These are phyloP conservation scores for Trichoderma sp. DNA, from an alignment of 2,329 filamentous ascomycete species.

Conservation along the genomic window DNA sequence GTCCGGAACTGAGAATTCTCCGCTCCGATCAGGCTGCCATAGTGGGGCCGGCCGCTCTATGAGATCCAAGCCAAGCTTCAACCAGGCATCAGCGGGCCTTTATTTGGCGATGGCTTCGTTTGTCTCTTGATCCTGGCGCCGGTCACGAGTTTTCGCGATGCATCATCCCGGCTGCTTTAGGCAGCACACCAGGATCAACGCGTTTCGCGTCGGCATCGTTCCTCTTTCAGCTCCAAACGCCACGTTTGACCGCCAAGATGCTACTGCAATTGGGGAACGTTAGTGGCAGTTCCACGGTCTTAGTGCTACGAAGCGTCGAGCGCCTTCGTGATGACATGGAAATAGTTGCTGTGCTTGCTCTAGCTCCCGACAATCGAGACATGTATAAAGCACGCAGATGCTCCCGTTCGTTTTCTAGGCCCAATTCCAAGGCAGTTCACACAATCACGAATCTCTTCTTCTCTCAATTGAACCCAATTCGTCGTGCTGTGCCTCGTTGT, in stretches of 20 bases:
- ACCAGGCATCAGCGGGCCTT: constrained; percentile 7
- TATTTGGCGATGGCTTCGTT: neutral
- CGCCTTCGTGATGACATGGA: neutral
- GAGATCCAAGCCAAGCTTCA: neutral
- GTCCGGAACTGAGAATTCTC: neutral
- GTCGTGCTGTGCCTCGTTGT: neutral
- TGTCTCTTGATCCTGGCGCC: neutral
- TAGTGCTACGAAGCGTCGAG: neutral
- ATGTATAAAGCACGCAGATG: neutral
- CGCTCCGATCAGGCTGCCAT: constrained; percentile 4
- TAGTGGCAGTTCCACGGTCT: neutral
- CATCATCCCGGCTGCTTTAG: constrained; percentile 3
- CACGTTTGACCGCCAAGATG: neutral
- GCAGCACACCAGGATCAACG: constrained; percentile 20
- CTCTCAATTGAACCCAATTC: neutral
- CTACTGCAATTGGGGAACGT: neutral
- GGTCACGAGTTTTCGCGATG: constrained; percentile 18
- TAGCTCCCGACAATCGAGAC: neutral
- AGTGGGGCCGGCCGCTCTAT: neutral
- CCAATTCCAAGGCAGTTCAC: neutral
- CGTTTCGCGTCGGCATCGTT: constrained; percentile 12
- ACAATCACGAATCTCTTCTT: neutral
- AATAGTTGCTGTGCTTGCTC: neutral
- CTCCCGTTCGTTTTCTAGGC: neutral
- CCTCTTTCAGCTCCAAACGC: constrained; percentile 6